Percentiles rank a stretch among this genome's conserved stretches.
phyloP scores from a whole-genome alignment of 257 asterid genomes.

The Cruciata laevipes region DNA sequence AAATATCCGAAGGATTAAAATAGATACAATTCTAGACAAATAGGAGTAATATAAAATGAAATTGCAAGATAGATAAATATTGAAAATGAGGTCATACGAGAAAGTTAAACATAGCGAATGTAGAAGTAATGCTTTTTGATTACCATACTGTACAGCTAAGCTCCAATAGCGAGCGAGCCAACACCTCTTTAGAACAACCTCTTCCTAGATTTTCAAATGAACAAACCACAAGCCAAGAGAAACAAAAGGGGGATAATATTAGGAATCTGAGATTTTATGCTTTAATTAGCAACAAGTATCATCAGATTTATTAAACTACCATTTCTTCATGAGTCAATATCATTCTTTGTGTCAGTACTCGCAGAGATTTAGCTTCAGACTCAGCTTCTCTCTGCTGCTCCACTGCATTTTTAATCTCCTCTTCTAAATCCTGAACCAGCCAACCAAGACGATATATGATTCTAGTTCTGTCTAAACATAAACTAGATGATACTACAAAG shows the following conservation, averaged over 20 bases:
- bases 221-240: constrained; percentile 1
- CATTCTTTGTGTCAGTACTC: constrained; percentile 94
- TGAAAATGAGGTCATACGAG: not conserved
- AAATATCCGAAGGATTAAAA: not conserved
- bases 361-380: constrained; percentile 89
- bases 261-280: constrained; percentile 16
- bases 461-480: constrained; percentile 14
- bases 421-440: constrained; percentile 62
- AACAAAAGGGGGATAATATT: constrained; percentile 16
- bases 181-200: constrained; percentile 95
- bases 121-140: constrained; percentile 13
- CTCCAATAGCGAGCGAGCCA: constrained; percentile 99
- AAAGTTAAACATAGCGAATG: not conserved
- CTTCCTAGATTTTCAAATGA: constrained; percentile 55
- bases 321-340: constrained; percentile 96
- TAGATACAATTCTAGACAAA: not conserved
- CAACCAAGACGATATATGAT: constrained; percentile 20
- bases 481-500: not conserved
- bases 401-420: constrained; percentile 47
- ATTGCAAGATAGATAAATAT: not conserved
- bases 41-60: not conserved
- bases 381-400: constrained; percentile 92
- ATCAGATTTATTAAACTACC: constrained; percentile 41
- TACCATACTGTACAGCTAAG: constrained; percentile 87
- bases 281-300: constrained; percentile 2